Base-by-base conservation (phyloP, 371 early-diverging fungal genomes). In the Parasitella parasitica region DNA sequence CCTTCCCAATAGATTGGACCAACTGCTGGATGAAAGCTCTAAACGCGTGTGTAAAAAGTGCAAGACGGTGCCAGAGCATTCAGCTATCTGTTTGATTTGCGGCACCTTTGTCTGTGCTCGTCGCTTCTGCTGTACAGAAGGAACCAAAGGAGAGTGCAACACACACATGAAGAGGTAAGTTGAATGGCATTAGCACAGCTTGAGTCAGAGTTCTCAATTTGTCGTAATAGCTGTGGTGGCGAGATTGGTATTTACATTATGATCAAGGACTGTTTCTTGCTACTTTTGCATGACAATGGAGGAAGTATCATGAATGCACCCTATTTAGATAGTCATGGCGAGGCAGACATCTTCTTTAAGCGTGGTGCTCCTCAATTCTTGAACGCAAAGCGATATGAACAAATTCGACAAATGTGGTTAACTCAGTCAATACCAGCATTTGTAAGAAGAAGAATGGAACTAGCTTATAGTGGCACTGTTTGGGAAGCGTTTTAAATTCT, bases 281-380 rank as follows among this genome's bases (percentile, higher is more conserved):
- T 95, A 32, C 66, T 95, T 50, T 73, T 94, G 26, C 89, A 93
- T 73, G 85, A 88, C 53, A 85, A 88, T 48, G 94, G 92, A 65
- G 94, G 92, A 64, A 87, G 82, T 63, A 92, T 92, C 61, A 87
- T 92, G 77, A 88, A 87, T 35, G 91, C 96, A 28, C 99, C 99
- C 4, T 98, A 97, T 70, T 75, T 97, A 35, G 97, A 98, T 67
- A 78, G 86, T 32, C 97, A 98, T 66, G 99, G 97, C 24, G 99
- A 98, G 76, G 90, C 89, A 0, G 81, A 81, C 57, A 55, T 81
- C 8, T 74, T 73, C 34, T 64, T 41, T 61, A 88, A 88, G 67
- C 88, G 92, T 13, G 97, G 96, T 15, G 77, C 93, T n/a, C 95
- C 94, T 9, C 93, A 92, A 68, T 94, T 84, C 63, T 74, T 97